Evolutionary conservation across 352 stramenopile species (phyloP).

Genomic region (Pythium aphanidermatum): DNA sequence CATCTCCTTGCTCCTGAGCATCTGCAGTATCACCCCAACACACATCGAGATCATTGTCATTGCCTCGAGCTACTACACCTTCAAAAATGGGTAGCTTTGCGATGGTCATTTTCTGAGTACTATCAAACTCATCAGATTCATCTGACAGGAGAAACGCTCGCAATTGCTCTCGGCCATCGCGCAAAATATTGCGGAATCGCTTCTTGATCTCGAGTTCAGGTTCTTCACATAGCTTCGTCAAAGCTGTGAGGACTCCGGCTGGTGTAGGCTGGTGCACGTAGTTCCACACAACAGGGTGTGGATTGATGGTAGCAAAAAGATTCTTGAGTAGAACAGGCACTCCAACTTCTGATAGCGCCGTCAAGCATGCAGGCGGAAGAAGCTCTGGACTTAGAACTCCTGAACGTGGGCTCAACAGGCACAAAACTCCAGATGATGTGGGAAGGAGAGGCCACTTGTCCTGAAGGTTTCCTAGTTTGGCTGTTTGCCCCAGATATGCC

Average conservation of each 20-base stretch:
- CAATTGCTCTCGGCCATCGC: conserved; percentile 34
- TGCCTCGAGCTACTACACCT: conserved; percentile 19
- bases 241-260: conserved; percentile 33
- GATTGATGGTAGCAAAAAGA: conserved; percentile 46
- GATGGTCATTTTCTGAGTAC: conserved; percentile 26
- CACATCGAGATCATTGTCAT: conserved; percentile 16
- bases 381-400: conserved; percentile 51
- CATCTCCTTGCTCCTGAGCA: not conserved
- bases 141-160: conserved; percentile 37
- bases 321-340: conserved; percentile 50
- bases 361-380: conserved; percentile 24
- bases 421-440: conserved; percentile 35
- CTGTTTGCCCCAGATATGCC: conserved; percentile 48
- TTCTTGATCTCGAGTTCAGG: conserved; percentile 11
- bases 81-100: conserved; percentile 46
- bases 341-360: conserved; percentile 24
- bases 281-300: conserved; percentile 53
- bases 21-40: not conserved
- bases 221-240: conserved; percentile 3
- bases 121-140: conserved; percentile 28
- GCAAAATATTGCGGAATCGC: conserved; percentile 17
- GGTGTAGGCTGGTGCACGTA: conserved; percentile 69
- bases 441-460: conserved; percentile 69
- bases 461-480: conserved; percentile 34
- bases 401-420: conserved; percentile 30